phyloP scores from a whole-genome alignment of 306 rosid species.

The Corylus americana region DNA sequence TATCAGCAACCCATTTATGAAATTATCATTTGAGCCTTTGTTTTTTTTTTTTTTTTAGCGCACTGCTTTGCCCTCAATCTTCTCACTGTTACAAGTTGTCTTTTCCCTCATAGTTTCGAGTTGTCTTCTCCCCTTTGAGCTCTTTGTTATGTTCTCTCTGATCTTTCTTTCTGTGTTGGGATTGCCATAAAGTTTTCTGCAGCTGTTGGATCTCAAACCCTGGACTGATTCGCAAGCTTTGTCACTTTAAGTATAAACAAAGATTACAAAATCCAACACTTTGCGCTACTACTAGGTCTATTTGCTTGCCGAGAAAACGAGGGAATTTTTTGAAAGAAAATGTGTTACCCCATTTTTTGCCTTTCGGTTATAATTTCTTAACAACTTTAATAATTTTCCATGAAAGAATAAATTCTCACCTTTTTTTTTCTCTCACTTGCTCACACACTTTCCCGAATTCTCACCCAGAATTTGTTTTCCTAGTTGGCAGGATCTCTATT shows the following conservation, averaged over 20 bases:
- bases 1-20: too few species aligned
- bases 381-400: neutral
- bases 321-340: neutral
- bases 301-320: neutral
- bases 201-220: slow-evolving; percentile 37
- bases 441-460: neutral
- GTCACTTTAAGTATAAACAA: slow-evolving; percentile 24
- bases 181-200: slow-evolving; percentile 11
- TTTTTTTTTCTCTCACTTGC: neutral
- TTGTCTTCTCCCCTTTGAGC: neutral
- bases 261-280: neutral
- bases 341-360: neutral
- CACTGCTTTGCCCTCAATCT: too few species aligned
- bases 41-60: too few species aligned
- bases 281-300: neutral
- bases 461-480: neutral
- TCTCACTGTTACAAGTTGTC: too few species aligned
- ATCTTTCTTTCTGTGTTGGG: slow-evolving; percentile 18
- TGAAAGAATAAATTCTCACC: neutral
- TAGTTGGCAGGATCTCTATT: slow-evolving; percentile 23
- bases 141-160: neutral
- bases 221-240: neutral
- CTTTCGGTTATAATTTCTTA: neutral
- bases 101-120: too few species aligned
- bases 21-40: too few species aligned